phyloP scores from a whole-genome alignment of 768 basidiomycete species.

The Mycena leptocephala region DNA sequence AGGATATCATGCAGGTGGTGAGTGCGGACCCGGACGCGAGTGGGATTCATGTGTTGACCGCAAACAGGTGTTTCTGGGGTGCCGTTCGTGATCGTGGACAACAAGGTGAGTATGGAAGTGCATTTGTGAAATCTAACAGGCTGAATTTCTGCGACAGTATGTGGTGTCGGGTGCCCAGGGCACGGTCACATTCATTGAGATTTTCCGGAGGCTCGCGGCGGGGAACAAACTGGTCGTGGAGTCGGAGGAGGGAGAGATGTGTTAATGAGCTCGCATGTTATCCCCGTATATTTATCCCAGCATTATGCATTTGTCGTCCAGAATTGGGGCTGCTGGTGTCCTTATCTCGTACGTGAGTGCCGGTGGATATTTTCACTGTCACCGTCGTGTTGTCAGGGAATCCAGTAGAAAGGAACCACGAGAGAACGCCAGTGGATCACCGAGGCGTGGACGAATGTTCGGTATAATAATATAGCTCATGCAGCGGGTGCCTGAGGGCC shows the following conservation, averaged over 20 bases:
- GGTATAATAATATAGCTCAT: too few relatives aligned
- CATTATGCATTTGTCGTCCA: too few relatives aligned
- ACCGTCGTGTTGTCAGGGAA: too few relatives aligned
- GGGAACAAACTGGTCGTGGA: slow-evolving; percentile 15
- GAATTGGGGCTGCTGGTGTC: too few relatives aligned
- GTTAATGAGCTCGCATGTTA: background rate
- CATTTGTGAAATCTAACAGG: background rate
- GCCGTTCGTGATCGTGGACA: slow-evolving; percentile 20
- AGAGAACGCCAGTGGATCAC: too few relatives aligned
- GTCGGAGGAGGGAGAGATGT: slow-evolving; percentile 15
- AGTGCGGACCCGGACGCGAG: background rate
- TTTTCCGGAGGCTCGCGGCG: slow-evolving; percentile 35
- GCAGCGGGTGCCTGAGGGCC: too few relatives aligned
- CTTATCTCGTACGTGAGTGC: too few relatives aligned
- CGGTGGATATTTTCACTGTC: too few relatives aligned
- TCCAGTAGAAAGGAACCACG: too few relatives aligned
- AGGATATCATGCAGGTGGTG: slow-evolving; percentile 29
- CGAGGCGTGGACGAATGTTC: too few relatives aligned
- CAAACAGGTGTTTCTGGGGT: slow-evolving; percentile 28
- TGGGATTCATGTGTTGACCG: background rate
- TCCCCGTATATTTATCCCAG: background rate
- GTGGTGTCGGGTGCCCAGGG: slow-evolving; percentile 37
- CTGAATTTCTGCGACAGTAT: background rate
- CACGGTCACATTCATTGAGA: slow-evolving; percentile 28
- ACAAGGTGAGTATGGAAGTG: background rate